Percentiles rank a stretch among this genome's conserved stretches.
phyloP scores from a whole-genome alignment of 495 filamentous ascomycete genomes.

The Penicillium diatomitis region DNA sequence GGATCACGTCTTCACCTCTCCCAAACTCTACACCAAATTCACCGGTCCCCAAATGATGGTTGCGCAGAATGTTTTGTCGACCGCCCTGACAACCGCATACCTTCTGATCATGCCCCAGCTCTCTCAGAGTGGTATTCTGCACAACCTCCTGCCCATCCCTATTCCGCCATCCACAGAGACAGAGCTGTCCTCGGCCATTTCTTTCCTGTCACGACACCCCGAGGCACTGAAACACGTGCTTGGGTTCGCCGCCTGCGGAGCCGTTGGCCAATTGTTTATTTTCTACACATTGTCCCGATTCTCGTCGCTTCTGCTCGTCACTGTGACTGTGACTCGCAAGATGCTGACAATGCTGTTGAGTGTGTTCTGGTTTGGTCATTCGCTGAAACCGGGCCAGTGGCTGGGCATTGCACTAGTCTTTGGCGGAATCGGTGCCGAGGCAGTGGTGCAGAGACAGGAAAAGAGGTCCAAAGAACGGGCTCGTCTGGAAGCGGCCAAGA shows the following conservation, averaged over 20 bases:
- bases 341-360: constrained; percentile 98
- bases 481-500: constrained; percentile 44
- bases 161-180: constrained; percentile 44
- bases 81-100: constrained; percentile 62
- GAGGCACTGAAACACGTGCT: constrained; percentile 75
- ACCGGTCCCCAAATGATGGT: constrained; percentile 98
- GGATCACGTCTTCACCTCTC: constrained; percentile 78
- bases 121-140: constrained; percentile 52
- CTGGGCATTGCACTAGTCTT: constrained; percentile 88
- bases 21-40: constrained; percentile 55
- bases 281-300: constrained; percentile 93
- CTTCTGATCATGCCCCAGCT: constrained; percentile 72
- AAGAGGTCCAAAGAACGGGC: constrained; percentile 73
- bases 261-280: constrained; percentile 92
- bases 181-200: constrained; percentile 70
- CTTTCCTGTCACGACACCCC: constrained; percentile 70
- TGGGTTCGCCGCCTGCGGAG: constrained; percentile 86
- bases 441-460: constrained; percentile 67
- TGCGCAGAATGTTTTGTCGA: constrained; percentile 84
- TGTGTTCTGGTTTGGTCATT: constrained; percentile 90
- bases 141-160: constrained; percentile 56
- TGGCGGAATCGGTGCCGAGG: constrained; percentile 90
- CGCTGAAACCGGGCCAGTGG: constrained; percentile 77
- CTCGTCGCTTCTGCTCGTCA: constrained; percentile 84
- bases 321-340: constrained; percentile 93